Conservation (phyloP, 1,284 basidiomycete species). For the Cryptococcus sp. region DNA sequence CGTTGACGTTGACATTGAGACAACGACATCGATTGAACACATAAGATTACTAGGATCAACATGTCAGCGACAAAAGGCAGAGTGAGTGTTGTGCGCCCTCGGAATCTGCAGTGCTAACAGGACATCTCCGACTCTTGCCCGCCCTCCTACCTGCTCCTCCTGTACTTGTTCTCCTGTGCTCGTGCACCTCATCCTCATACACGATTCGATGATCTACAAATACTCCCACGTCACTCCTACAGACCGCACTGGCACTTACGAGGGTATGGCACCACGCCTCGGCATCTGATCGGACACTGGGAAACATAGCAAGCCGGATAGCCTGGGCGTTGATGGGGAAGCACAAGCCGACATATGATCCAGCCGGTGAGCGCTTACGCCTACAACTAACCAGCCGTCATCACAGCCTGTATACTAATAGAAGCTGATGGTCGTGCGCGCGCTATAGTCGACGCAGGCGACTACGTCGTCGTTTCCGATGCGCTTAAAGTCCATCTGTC, state of each 20-base stretch:
- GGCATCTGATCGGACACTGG: constrained; percentile 83
- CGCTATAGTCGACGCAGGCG: constrained; percentile 83
- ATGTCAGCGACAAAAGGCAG: constrained; percentile 40
- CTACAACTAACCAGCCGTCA: too few species aligned
- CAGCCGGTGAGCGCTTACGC: constrained; percentile 66
- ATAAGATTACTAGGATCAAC: background rate
- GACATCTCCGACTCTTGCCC: too few species aligned
- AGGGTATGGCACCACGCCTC: constrained; percentile 96
- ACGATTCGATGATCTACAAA: background rate
- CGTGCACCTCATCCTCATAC: too few species aligned
- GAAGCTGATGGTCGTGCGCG: background rate
- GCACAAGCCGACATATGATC: constrained; percentile 97
- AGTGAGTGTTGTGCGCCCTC: constrained; percentile 11
- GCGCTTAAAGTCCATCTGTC: constrained; percentile 82
- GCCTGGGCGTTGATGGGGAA: constrained; percentile 98
- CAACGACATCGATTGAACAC: background rate
- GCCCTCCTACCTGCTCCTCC: too few species aligned
- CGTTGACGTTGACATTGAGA: background rate
- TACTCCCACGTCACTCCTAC: background rate
- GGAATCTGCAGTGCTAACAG: background rate
- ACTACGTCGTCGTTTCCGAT: constrained; percentile 97
- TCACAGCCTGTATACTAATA: too few species aligned
- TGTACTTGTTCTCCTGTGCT: too few species aligned
- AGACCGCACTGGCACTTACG: constrained; percentile 92
- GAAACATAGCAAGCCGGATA: constrained; percentile 90